Base-by-base conservation (phyloP, 495 filamentous ascomycete genomes). In the Tuber melanosporum region DNA sequence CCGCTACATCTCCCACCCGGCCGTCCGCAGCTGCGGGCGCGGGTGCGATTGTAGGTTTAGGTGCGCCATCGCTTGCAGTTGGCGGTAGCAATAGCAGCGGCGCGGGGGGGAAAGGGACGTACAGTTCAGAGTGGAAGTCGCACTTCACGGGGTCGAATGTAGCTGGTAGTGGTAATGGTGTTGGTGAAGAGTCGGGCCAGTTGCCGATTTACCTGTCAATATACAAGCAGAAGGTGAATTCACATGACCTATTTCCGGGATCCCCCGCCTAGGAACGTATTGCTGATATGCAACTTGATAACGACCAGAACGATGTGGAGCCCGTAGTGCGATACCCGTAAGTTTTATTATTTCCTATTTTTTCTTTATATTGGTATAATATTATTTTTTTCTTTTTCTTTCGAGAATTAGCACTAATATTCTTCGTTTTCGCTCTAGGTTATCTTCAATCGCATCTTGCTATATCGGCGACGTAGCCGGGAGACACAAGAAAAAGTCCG, bases 191-290 rank as follows among this genome's bases (percentile, higher is more conserved):
- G 47, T 70, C 70, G n/a, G 49, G 43, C 26, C 77, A 71, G 71
- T 20, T 70, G 32, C 71, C 66, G 46, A 73, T 79, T 46, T 77
- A 71, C 17, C 73, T 83, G 71, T 72, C 77, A 43, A 77, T 83
- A 43, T 83, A 83, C 79, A 83, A 83, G 71, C 75, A 79, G 70
- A 83, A 82, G 82, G 82, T 83, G 78, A 75, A 77, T 71, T 44
- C 26, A 71, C 32, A 72, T 72, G 71, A 72, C 10, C 44, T n/a
- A n/a, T 72, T 14, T 19, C 44, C 10, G 36, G 41, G 44, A 45
- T n/a, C 9, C 22, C 71, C n/a, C 71, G 19, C 57, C 9, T 66
- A 32, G 57, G 73, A 20, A 45, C 62, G 36, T 42, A 44, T 41
- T 42, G 17, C 62, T 39, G 74, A 69, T 47, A 42, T 76, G 69